Evolutionary conservation across 805 yeast genomes (phyloP).

Genomic region (Candida arabinofermentans): DNA sequence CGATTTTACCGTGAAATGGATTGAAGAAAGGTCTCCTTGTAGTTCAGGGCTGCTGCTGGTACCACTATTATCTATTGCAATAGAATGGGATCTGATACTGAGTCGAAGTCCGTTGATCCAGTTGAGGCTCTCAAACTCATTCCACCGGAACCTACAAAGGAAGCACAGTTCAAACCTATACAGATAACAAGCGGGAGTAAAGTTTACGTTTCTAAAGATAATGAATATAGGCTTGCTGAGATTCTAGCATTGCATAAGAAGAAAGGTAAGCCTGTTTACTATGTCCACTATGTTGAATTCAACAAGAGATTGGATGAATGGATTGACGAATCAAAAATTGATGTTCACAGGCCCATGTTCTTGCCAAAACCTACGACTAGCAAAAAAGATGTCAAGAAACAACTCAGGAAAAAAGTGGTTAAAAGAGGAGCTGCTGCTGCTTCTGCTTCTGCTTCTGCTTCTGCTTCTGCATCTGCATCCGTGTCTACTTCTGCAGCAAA

Average conservation of each 20-base stretch:
- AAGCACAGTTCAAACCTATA: constrained; percentile 32
- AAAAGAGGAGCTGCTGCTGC: constrained; percentile 2
- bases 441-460: constrained; percentile 30
- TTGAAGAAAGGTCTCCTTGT: no score
- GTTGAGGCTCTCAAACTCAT: constrained; percentile 26
- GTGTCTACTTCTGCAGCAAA: constrained; percentile 10
- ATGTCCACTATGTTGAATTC: constrained; percentile 91
- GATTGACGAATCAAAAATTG: constrained; percentile 71
- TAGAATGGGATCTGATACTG: constrained; percentile 30
- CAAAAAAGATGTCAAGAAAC: constrained; percentile 38
- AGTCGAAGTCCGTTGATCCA: constrained; percentile 24
- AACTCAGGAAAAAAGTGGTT: constrained; percentile 32
- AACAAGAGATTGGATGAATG: constrained; percentile 97
- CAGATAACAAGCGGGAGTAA: constrained; percentile 75
- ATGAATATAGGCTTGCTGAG: constrained; percentile 77
- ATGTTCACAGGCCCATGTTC: constrained; percentile 63
- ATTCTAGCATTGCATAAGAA: constrained; percentile 70
- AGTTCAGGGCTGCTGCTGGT: not conserved
- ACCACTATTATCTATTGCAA: no score
- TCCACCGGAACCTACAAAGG: constrained; percentile 28
- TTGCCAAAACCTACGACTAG: constrained; percentile 59
- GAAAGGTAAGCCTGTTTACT: constrained; percentile 75
- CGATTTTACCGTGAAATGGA: no score
- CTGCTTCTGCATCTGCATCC: constrained; percentile 18
- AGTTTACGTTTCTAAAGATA: constrained; percentile 77